Evolutionary conservation across 768 basidiomycete species (phyloP).

Genomic region (Clitopilus passeckerianus): DNA sequence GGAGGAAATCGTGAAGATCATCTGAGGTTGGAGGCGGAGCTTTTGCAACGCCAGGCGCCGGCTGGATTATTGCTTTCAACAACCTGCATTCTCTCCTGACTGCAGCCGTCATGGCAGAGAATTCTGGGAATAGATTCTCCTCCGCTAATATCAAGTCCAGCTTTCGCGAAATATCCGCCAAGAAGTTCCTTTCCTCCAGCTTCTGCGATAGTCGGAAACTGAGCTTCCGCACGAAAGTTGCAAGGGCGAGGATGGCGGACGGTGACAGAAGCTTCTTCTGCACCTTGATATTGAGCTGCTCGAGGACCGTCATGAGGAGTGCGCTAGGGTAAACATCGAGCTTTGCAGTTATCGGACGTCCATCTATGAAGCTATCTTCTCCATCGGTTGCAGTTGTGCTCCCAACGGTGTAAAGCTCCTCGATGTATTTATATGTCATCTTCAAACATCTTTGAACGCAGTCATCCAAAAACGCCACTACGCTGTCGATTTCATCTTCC

Average conservation of each 20-base stretch:
- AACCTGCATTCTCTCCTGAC: slow-evolving; percentile 40
- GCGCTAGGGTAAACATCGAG: slow-evolving; percentile 55
- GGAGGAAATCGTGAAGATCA: slow-evolving; percentile 39
- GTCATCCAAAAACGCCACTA: slow-evolving; percentile 76
- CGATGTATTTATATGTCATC: slow-evolving; percentile 83
- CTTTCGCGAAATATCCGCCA: slow-evolving; percentile 26
- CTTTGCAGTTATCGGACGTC: slow-evolving; percentile 1
- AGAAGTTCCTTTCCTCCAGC: slow-evolving; percentile 35
- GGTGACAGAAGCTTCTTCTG: slow-evolving; percentile 46
- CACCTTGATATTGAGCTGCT: slow-evolving; percentile 72
- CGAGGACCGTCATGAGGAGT: slow-evolving; percentile 73
- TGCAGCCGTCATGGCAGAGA: slow-evolving; percentile 29
- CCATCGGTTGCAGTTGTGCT: slow-evolving; percentile 4
- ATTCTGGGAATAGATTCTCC: slow-evolving; percentile 25
- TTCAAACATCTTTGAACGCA: slow-evolving; percentile 79
- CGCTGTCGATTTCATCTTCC: slow-evolving; percentile 49
- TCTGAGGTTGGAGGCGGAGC: slow-evolving; percentile 5
- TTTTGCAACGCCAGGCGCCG: slow-evolving; percentile 7
- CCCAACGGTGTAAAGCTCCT: slow-evolving; percentile 47
- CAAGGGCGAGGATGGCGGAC: slow-evolving; percentile 59
- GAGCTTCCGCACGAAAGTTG: slow-evolving; percentile 61
- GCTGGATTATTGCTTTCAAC: slow-evolving; percentile 29
- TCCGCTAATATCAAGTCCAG: slow-evolving; percentile 27
- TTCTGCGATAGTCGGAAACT: slow-evolving; percentile 53
- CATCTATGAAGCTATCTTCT: background rate